Percentiles rank a stretch among this genome's conserved stretches.
Evolutionary conservation across 129 eudicot genomes (phyloP).

Genomic region (Solidago caesia): DNA sequence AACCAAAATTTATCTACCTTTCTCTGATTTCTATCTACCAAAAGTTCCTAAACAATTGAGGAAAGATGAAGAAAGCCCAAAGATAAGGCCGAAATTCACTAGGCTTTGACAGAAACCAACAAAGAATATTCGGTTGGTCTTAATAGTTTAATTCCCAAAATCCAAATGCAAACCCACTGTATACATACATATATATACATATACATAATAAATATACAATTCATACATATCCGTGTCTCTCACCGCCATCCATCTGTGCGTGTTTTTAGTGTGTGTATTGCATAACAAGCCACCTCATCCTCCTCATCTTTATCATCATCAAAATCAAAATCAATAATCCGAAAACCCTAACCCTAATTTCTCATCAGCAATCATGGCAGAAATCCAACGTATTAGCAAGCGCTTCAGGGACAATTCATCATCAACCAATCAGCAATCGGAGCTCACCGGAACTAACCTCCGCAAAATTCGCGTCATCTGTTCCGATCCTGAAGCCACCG

Average conservation of each 20-base stretch:
- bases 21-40: no score
- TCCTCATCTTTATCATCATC: no score
- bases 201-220: no score
- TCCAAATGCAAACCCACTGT: no score
- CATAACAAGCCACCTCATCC: not conserved
- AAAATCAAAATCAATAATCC: not conserved
- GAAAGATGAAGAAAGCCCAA: not conserved
- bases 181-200: no score
- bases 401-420: conserved; percentile 20
- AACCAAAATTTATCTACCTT: no score
- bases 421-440: conserved; percentile 12
- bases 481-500: conserved; percentile 49
- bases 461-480: conserved; percentile 40
- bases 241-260: conserved; percentile 28
- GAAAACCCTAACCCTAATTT: conserved; percentile 15
- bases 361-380: conserved; percentile 22
- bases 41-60: no score
- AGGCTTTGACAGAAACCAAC: conserved; percentile 2
- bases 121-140: not conserved
- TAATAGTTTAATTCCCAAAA: no score
- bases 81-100: not conserved
- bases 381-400: conserved; percentile 34
- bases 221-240: not conserved
- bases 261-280: not conserved
- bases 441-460: conserved; percentile 28